Base-by-base conservation (phyloP, 1,139 yeast genomes). In the Yamadazyma friedrichii region DNA sequence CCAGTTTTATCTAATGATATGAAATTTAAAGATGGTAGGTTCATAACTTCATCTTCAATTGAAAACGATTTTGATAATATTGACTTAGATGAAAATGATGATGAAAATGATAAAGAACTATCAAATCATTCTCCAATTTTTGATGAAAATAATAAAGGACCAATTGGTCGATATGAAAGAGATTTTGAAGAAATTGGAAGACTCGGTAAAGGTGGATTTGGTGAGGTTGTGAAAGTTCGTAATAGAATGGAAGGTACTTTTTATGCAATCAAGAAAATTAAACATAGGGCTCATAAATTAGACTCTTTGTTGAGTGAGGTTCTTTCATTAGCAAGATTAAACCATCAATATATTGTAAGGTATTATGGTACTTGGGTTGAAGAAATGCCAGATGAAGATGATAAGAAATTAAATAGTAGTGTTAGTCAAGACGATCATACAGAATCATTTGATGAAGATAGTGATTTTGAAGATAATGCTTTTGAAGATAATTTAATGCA, bases 311-410 rank as follows among this genome's bases (percentile, higher is more conserved):
- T 94, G 41, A 88, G 88, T 48, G 98, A 94, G 56, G 98, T 94
- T 0, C 80, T 91, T 75, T 77, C 95, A 5, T 74, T 94, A 51
- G 96, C 98, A 0, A 73, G 98, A 47, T 70, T 94, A 40, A 93
- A 91, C 53, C 98, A 94, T 59, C 97, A 89, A 57, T 89, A 88
- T 59, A 96, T 94, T 36, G 98, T 94, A 1, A 68, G 98, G 42
- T 94, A 94, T 59, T 93, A 88, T 63, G 95, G 97, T 2, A 95
- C 98, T 0, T 94, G 98, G 99, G 78, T 93, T 2, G 98, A 93
- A 56, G 88, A 84, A 41, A 79, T 82, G 3, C 49, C 40, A 3
- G 46, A 48, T n/a, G 41, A 41, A 13, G 40, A 45, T 10, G 12
- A 25, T 22, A 6, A 6, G 15, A 33, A 15, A 13, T 3, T 4